Conservation (phyloP, 306 rosid species). For the Sesbania bispinosa region DNA sequence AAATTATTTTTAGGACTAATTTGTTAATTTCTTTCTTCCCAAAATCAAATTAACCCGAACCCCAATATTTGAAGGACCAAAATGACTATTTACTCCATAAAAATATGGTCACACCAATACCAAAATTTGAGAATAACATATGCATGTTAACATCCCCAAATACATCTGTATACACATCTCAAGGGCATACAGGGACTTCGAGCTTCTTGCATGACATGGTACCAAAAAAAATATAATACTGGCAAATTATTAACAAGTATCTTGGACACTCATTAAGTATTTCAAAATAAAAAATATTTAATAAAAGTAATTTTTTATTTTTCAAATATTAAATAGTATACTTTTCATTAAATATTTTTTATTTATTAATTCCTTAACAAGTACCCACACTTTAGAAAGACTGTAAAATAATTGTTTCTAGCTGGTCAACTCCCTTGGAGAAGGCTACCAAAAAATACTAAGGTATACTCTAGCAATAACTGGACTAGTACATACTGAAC, state of each 20-base stretch:
- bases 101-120: too few relatives aligned
- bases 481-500: not conserved
- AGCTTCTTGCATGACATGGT: not conserved
- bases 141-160: too few relatives aligned
- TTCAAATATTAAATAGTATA: not conserved
- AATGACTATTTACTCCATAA: too few relatives aligned
- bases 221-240: not conserved
- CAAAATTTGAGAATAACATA: too few relatives aligned
- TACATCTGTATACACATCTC: not conserved
- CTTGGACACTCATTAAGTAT: not conserved
- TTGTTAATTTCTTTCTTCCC: too few relatives aligned
- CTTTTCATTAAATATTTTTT: not conserved
- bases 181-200: not conserved
- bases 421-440: not conserved
- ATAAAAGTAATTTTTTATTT: not conserved
- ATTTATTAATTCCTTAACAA: not conserved
- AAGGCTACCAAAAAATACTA: not conserved
- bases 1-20: too few relatives aligned
- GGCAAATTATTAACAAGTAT: not conserved
- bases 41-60: too few relatives aligned
- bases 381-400: not conserved
- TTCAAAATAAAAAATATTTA: not conserved
- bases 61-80: too few relatives aligned
- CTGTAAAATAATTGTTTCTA: not conserved
- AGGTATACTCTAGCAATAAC: not conserved